Conservation (phyloP, 441 rosid species). For the Gossypium schwendimanii region DNA sequence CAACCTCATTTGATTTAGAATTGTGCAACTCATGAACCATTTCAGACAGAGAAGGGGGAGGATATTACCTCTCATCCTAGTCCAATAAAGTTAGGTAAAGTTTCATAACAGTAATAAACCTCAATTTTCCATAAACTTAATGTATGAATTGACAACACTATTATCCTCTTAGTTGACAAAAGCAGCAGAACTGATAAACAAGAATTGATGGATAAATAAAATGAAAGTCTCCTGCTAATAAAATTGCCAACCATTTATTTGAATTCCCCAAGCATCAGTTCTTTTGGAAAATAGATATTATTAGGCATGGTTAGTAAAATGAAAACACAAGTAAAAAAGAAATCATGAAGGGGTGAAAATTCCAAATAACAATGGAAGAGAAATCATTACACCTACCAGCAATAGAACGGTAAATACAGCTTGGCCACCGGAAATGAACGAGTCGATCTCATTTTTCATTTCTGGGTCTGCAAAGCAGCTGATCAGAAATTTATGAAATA, state of each 20-base stretch:
- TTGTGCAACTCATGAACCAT: not conserved
- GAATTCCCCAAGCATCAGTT: not conserved
- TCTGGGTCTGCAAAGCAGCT: slow-evolving; percentile 50
- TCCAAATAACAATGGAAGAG: not conserved
- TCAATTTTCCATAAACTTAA: not conserved
- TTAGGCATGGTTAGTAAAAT: not conserved
- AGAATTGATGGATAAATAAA: not conserved
- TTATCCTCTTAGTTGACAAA: not conserved
- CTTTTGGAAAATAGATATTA: not conserved
- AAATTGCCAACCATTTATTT: not conserved
- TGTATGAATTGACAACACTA: not conserved
- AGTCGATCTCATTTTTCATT: slow-evolving; percentile 71
- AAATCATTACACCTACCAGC: slow-evolving; percentile 42
- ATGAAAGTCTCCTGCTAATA: not conserved
- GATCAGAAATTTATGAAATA: slow-evolving; percentile 16
- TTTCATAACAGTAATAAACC: not conserved
- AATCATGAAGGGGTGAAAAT: not conserved
- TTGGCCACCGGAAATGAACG: slow-evolving; percentile 47
- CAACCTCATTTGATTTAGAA: not conserved
- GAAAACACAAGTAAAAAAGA: not conserved
- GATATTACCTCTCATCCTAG: not conserved
- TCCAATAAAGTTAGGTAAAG: not conserved
- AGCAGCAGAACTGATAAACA: not conserved
- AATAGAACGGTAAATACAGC: slow-evolving; percentile 58
- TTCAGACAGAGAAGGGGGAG: not conserved